A percentile compares a stretch with the other conserved stretches of the same genome.
Conservation (phyloP, 148 eudicot genomes). For the Bassia scoparia region DNA sequence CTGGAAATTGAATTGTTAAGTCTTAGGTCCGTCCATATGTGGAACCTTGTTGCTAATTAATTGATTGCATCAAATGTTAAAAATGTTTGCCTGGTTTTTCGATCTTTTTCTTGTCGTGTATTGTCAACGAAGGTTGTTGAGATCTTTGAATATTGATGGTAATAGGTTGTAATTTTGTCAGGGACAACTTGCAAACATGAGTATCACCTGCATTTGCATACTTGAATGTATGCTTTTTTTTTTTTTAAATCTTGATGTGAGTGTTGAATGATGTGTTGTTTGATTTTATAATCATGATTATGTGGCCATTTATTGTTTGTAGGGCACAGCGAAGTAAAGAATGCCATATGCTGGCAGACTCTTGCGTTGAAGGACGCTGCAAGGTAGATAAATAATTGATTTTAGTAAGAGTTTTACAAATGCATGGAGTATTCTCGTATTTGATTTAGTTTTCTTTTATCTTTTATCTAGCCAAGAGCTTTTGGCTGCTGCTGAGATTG, state of each 20-base stretch:
- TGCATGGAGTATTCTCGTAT: background rate
- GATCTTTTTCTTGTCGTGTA: background rate
- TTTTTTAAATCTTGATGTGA: background rate
- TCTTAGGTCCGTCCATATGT: background rate
- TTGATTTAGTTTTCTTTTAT: background rate
- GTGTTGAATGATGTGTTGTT: background rate
- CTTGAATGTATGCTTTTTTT: conserved; percentile 55
- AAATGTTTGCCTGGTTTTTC: background rate
- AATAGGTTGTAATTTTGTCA: conserved; percentile 16
- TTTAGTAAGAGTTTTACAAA: background rate
- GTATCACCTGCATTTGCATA: conserved; percentile 81
- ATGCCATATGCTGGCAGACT: conserved; percentile 80
- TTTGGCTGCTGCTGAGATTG: conserved; percentile 52
- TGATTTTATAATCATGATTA: background rate
- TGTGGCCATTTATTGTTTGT: background rate
- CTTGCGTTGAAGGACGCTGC: conserved; percentile 62
- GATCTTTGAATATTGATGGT: background rate
- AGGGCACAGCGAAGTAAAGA: conserved; percentile 85
- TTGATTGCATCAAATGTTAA: background rate
- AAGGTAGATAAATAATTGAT: conserved; percentile 48
- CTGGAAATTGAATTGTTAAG: too few relatives aligned
- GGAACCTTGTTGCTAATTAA: background rate
- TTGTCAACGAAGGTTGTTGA: background rate
- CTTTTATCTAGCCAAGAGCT: conserved; percentile 61
- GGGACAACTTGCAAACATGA: conserved; percentile 82